Evolutionary conservation across 208 protist species (phyloP), one percentile per base, ranked within the genome.

Genomic region (Trypanosoma avium): DNA sequence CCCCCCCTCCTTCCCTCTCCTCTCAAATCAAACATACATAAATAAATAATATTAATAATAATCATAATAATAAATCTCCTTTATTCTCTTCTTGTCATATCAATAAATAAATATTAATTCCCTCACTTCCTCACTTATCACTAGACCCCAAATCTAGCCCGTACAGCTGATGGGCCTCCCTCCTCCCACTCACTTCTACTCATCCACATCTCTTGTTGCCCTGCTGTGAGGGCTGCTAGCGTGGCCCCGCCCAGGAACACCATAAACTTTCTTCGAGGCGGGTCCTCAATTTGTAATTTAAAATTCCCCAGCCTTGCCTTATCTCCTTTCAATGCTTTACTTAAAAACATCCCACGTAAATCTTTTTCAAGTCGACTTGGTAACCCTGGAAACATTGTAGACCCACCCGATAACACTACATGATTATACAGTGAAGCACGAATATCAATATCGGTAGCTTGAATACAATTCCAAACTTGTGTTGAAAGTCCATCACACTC

Each of bases 381-480:
- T 19, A 99, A 78, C 38, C 98, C 98, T 7, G 97, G 97, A 50
- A 98, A 98, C 97, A 99, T 97, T 30, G 97, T 99, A 0, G 95
- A 89, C 53, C 98, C 98, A 35, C 98, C 98, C 26, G 95, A 98
- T 3, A 99, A 84, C n/a, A 99, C 93, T 66, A 99, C 97, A 77
- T 98, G 88, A 58, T 96, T 87, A 80, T 98, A 99, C 22, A 99
- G 91, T 29, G 89, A 59, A 0, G 69, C 9, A 1, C 82, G 82
- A 38, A 88, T 63, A 54, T 92, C 86, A 35, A 86, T 77, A 40
- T 80, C 75, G 9, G 79, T 54, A 13, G 73, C 75, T 56, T 98
- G 82, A 65, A 99, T 99, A 52, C 75, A 93, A 36, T 98, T 85
- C 84, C 98, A 99, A 24, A 99, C 54, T 53, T 96, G 70, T 43